phyloP scores from a whole-genome alignment of 2,329 filamentous ascomycete genomes.

The Biscogniauxia mediterranea region DNA sequence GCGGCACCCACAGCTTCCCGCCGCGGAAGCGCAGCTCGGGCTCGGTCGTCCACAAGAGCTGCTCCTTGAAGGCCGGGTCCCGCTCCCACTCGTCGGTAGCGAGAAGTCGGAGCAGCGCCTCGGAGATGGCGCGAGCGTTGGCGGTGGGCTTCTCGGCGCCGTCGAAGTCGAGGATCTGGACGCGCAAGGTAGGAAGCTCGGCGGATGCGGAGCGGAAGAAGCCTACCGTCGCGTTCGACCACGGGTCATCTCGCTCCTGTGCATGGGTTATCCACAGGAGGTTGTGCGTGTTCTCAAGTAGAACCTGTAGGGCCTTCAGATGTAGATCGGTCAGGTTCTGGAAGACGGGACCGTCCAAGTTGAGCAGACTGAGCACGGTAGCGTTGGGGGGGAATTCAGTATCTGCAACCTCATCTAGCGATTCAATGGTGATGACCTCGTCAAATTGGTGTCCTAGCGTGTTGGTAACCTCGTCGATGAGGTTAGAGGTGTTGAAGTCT shows the following conservation, averaged over 20 bases:
- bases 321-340: slow-evolving; percentile 13
- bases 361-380: slow-evolving; percentile 21
- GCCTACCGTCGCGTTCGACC: background rate
- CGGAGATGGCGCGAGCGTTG: background rate
- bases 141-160: background rate
- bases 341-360: slow-evolving; percentile 29
- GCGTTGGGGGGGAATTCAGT: slow-evolving; percentile 1
- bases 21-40: slow-evolving; percentile 2
- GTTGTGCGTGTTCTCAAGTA: background rate
- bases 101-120: slow-evolving; percentile 4
- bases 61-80: background rate
- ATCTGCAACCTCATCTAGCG: too few species aligned
- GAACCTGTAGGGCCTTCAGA: slow-evolving; percentile 4
- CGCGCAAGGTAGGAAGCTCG: slow-evolving; percentile 1
- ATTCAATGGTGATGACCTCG: background rate
- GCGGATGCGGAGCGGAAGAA: too few species aligned
- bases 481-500: background rate
- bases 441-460: background rate
- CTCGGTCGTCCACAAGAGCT: slow-evolving; percentile 7
- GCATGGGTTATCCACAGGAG: slow-evolving; percentile 9
- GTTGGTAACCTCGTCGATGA: background rate
- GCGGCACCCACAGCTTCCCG: background rate
- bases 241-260: slow-evolving; percentile 3
- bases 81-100: background rate
- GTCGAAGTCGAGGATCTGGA: slow-evolving; percentile 8